Conservation (phyloP, 305 asterid genomes). For the Fraxinus sp. region DNA sequence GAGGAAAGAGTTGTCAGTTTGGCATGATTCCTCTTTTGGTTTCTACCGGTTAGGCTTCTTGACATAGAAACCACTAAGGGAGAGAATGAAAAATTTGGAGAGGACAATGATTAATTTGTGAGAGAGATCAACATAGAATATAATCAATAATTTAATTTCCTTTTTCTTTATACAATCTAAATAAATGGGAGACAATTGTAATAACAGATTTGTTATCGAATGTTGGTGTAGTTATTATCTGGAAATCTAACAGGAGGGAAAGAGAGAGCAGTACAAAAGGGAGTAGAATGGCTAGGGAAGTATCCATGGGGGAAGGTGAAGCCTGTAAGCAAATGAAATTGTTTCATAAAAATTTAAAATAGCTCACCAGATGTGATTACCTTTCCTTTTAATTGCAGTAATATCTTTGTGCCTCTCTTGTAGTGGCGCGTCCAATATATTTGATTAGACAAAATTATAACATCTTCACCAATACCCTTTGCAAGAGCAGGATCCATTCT, state of each 20-base stretch:
- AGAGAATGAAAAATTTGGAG: background rate
- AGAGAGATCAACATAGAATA: background rate
- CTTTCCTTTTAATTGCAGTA: background rate
- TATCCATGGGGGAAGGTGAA: background rate
- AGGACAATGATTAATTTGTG: background rate
- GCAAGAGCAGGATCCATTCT: conserved; percentile 78
- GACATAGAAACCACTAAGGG: background rate
- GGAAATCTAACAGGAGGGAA: background rate
- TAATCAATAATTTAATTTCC: background rate
- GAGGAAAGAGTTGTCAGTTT: background rate
- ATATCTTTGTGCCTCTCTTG: background rate
- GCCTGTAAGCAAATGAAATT: background rate
- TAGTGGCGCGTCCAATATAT: conserved; percentile 1
- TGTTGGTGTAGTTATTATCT: background rate
- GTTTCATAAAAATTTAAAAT: background rate
- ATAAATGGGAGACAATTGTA: background rate
- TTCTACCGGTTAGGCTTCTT: background rate
- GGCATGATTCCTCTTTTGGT: background rate
- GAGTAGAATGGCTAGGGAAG: background rate
- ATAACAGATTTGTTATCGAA: background rate
- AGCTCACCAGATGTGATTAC: background rate
- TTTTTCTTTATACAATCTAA: background rate
- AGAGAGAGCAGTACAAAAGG: background rate
- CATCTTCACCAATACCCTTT: conserved; percentile 59
- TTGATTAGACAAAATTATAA: background rate